Conservation (phyloP, 305 asterid species). For the Galium porrigens region DNA sequence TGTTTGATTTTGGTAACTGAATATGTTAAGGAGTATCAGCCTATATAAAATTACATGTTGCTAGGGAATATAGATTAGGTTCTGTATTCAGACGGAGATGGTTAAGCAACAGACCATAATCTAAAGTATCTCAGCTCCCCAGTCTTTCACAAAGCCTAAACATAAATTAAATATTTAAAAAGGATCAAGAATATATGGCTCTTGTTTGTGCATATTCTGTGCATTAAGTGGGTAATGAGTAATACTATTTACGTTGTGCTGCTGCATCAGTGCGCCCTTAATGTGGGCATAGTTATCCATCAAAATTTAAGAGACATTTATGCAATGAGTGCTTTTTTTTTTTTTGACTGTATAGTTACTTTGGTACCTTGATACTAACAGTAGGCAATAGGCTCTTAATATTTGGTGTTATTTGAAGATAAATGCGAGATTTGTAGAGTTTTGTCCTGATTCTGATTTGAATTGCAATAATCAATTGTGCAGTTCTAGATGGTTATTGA, state of each 20-base stretch:
- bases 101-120: neutral
- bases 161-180: neutral
- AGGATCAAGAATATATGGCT: neutral
- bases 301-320: neutral
- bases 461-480: slow-evolving; percentile 13
- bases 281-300: neutral
- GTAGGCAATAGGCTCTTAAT: no score
- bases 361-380: no score
- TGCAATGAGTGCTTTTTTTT: neutral
- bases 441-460: neutral
- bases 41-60: neutral
- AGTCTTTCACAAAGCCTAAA: neutral
- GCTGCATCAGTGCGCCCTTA: no score
- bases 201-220: neutral
- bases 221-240: neutral
- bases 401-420: neutral
- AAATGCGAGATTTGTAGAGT: neutral
- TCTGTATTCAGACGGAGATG: neutral
- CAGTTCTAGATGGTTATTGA: slow-evolving; percentile 84
- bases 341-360: neutral
- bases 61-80: neutral
- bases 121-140: neutral
- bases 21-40: neutral
- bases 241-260: no score
- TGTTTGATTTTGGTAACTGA: neutral